phyloP scores from a whole-genome alignment of 1,284 basidiomycete genomes.

The Puccinia coronata region DNA sequence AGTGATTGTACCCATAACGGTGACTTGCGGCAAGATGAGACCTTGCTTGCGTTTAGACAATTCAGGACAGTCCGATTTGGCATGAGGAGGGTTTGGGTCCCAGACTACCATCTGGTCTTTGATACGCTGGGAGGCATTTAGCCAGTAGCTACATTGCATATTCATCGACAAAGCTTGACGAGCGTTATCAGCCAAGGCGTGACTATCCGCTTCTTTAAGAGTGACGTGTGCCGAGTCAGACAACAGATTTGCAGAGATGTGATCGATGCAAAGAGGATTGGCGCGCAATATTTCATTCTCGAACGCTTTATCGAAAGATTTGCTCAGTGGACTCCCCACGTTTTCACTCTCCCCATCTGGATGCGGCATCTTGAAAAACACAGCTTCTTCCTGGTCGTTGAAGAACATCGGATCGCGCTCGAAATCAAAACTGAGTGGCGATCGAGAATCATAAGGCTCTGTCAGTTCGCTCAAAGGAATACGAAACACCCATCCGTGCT shows the following conservation, averaged over 20 bases:
- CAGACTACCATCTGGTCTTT: conserved; percentile 91
- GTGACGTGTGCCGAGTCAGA: conserved; percentile 14
- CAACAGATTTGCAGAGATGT: background rate
- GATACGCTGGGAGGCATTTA: conserved; percentile 87
- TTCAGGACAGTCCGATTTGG: conserved; percentile 46
- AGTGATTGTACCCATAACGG: conserved; percentile 98
- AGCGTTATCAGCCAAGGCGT: conserved; percentile 67
- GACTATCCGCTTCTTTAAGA: conserved; percentile 35
- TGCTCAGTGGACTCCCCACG: conserved; percentile 86
- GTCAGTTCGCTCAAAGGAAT: conserved; percentile 63
- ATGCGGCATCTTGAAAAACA: conserved; percentile 91
- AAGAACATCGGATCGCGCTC: conserved; percentile 65
- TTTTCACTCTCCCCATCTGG: conserved; percentile 92
- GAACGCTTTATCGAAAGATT: conserved; percentile 83
- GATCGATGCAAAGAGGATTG: conserved; percentile 57
- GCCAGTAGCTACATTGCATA: conserved; percentile 96
- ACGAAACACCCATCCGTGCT: conserved; percentile 90
- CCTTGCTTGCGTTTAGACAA: conserved; percentile 69
- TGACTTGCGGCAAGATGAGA: conserved; percentile 91
- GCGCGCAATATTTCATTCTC: conserved; percentile 76
- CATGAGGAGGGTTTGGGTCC: conserved; percentile 66
- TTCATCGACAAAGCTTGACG: conserved; percentile 86
- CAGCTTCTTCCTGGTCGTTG: conserved; percentile 63
- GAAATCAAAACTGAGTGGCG: conserved; percentile 50
- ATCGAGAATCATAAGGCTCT: conserved; percentile 52